These are phyloP conservation scores for Phlyctochytrium planicorne DNA, from an alignment of 192 early-diverging fungal species.

Conservation along the genomic window DNA sequence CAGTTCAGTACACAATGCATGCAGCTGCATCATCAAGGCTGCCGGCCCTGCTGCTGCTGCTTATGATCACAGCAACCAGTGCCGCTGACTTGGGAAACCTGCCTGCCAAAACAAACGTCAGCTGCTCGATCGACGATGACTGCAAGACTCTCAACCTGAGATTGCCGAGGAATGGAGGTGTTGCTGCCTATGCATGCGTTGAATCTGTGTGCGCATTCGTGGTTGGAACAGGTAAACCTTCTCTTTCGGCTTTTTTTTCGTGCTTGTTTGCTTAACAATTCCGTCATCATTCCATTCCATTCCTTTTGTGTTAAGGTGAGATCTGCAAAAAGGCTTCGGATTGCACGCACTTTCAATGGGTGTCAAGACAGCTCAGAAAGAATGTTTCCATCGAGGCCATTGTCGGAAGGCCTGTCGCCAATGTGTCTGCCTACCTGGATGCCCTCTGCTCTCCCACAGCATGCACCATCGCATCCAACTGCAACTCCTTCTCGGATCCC, in stretches of 20 bases:
- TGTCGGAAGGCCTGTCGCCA: background rate
- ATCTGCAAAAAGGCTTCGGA: constrained; percentile 21
- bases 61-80: too few species aligned
- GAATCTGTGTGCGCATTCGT: background rate
- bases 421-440: constrained; percentile 10
- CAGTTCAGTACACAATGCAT: too few species aligned
- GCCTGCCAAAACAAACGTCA: constrained; percentile 1
- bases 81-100: too few species aligned
- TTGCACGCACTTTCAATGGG: constrained; percentile 26
- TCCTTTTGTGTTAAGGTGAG: constrained; percentile 4
- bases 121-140: background rate
- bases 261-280: background rate
- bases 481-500: constrained; percentile 6
- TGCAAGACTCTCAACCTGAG: background rate
- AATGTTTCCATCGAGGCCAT: background rate
- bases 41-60: too few species aligned
- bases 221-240: background rate
- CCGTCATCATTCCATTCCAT: background rate
- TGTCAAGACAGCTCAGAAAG: background rate
- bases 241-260: background rate
- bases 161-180: background rate
- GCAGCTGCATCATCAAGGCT: too few species aligned
- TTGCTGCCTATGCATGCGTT: background rate
- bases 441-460: constrained; percentile 11
- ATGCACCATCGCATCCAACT: constrained; percentile 26